These are phyloP conservation scores for Helenozyma baotianmanensis DNA, from an alignment of 805 yeast genomes.

Conservation along the genomic window DNA sequence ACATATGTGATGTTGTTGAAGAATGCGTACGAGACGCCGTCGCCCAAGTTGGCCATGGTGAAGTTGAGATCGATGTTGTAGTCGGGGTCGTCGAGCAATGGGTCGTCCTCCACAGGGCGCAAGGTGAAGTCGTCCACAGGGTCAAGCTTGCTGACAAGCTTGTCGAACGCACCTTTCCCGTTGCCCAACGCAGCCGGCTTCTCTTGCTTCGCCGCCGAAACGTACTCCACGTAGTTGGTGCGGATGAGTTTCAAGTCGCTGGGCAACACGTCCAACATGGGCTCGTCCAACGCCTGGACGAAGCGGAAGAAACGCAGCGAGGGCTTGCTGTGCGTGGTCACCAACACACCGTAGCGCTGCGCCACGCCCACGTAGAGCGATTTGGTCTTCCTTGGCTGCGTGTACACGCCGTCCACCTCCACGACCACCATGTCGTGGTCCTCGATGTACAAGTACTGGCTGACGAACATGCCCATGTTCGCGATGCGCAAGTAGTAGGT, in stretches of 20 bases:
- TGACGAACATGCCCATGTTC: constrained; percentile 68
- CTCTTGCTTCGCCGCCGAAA: constrained; percentile 22
- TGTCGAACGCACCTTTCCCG: constrained; percentile 31
- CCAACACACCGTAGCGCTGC: constrained; percentile 70
- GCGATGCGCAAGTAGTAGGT: constrained; percentile 62
- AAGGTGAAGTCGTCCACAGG: constrained; percentile 73
- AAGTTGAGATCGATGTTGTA: constrained; percentile 54
- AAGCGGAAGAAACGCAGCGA: constrained; percentile 38
- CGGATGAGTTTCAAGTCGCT: constrained; percentile 49
- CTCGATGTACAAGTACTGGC: constrained; percentile 47
- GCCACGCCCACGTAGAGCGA: constrained; percentile 69
- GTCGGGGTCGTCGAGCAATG: constrained; percentile 57
- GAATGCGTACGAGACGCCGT: constrained; percentile 74
- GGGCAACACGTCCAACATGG: constrained; percentile 71
- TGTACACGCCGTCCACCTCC: constrained; percentile 48
- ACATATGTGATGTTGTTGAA: constrained; percentile 64
- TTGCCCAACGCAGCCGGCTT: constrained; percentile 23
- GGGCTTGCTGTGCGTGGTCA: constrained; percentile 54
- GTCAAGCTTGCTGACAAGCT: constrained; percentile 24
- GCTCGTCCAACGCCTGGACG: constrained; percentile 56
- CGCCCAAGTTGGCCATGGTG: constrained; percentile 63
- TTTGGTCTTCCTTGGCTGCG: constrained; percentile 52
- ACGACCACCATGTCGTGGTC: constrained; percentile 39
- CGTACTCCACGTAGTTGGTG: constrained; percentile 53
- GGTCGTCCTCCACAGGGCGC: constrained; percentile 53